Conservation (phyloP, 129 eudicot species). For the Daucus carota region DNA sequence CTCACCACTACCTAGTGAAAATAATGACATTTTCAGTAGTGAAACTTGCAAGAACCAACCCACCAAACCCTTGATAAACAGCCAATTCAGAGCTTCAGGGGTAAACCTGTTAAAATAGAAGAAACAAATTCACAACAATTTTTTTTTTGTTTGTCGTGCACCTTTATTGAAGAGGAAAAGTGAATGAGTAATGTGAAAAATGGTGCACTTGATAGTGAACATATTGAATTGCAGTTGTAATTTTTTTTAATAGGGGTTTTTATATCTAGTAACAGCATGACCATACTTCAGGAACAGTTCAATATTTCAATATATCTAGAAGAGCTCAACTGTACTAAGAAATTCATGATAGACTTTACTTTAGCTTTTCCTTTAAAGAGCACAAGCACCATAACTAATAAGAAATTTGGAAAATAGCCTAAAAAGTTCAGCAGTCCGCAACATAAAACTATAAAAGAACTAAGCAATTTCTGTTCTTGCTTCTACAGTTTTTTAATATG, state of each 20-base stretch:
- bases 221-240: neutral
- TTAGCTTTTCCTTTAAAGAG: neutral
- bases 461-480: neutral
- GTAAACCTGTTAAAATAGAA: constrained; percentile 17
- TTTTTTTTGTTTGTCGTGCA: neutral
- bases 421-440: neutral
- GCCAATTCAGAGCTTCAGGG: constrained; percentile 30
- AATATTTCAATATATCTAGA: neutral
- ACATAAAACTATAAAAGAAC: neutral
- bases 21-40: constrained; percentile 20
- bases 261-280: neutral
- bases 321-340: neutral
- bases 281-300: neutral
- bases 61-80: constrained; percentile 30
- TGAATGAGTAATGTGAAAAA: neutral
- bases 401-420: neutral
- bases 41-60: constrained; percentile 29
- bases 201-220: neutral
- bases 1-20: constrained; percentile 29
- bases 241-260: neutral
- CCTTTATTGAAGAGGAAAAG: neutral
- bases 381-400: neutral
- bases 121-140: neutral
- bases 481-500: neutral
- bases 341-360: neutral